These are phyloP conservation scores for Sporobolomyces phaffii DNA, from an alignment of 768 basidiomycete genomes.

Conservation along the genomic window DNA sequence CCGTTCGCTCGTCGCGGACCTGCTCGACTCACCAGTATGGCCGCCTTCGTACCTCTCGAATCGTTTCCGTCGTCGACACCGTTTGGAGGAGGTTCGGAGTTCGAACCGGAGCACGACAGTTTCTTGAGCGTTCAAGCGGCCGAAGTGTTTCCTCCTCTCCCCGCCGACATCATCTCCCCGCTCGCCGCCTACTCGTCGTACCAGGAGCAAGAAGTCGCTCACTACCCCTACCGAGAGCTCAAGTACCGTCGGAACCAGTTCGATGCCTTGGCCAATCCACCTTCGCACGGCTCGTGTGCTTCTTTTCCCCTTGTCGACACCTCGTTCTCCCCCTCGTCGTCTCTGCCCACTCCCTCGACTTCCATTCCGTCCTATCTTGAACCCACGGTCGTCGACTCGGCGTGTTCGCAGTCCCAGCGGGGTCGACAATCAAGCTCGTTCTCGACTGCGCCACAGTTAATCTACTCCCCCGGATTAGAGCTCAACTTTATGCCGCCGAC, in stretches of 20 bases:
- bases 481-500: not conserved
- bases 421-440: not conserved
- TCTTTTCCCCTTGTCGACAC: not conserved
- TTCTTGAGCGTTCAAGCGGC: too few relatives aligned
- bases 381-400: too few relatives aligned
- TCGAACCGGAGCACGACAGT: not conserved
- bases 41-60: not conserved
- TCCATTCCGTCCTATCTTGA: too few relatives aligned
- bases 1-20: not conserved
- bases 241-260: not conserved
- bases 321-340: not conserved
- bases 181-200: not conserved
- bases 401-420: not conserved
- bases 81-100: too few relatives aligned
- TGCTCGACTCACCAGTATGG: not conserved
- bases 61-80: too few relatives aligned
- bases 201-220: not conserved
- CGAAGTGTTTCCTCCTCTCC: not conserved
- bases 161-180: slow-evolving; percentile 5
- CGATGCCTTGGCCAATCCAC: not conserved
- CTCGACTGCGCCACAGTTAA: not conserved
- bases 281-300: not conserved
- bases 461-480: slow-evolving; percentile 11
- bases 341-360: not conserved
- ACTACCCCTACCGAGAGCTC: not conserved